These are phyloP conservation scores for Tulasnella sp. DNA, from an alignment of 768 basidiomycete species.

Conservation along the genomic window DNA sequence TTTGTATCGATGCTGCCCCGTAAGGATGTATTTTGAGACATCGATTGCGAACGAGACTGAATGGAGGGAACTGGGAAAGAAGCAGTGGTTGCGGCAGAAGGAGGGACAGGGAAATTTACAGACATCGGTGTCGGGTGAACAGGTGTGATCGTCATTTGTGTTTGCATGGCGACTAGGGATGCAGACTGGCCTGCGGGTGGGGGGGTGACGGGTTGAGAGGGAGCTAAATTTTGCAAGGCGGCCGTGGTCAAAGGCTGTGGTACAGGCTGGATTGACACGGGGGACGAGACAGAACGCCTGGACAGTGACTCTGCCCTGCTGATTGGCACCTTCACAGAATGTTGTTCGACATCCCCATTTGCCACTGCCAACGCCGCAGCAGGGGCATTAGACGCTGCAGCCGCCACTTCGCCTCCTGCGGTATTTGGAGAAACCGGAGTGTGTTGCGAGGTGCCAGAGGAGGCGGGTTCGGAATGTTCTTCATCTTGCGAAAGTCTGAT, in stretches of 20 bases:
- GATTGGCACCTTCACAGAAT: too few relatives aligned
- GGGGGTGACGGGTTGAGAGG: not conserved
- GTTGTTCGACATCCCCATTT: too few relatives aligned
- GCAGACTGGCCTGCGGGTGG: not conserved
- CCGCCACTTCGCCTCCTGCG: too few relatives aligned
- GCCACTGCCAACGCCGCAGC: too few relatives aligned
- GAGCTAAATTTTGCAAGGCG: not conserved
- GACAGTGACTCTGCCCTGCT: too few relatives aligned
- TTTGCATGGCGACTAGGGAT: not conserved
- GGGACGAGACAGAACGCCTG: too few relatives aligned
- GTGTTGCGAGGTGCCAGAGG: too few relatives aligned
- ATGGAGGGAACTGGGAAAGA: not conserved
- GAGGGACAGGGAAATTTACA: conserved; percentile 6
- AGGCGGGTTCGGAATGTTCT: too few relatives aligned
- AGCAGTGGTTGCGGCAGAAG: conserved; percentile 13
- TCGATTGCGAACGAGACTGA: not conserved
- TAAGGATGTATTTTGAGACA: not conserved
- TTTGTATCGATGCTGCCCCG: conserved; percentile 11
- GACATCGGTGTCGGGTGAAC: conserved; percentile 2
- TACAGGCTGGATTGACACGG: not conserved
- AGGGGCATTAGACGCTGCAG: too few relatives aligned
- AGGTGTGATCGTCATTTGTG: not conserved
- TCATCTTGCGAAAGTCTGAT: too few relatives aligned
- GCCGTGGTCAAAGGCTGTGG: not conserved
- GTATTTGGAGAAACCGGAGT: too few relatives aligned